Percentiles rank a stretch among this genome's conserved stretches.
phyloP scores from a whole-genome alignment of 2,329 filamentous ascomycete genomes.

The Triangularia verruculosa region DNA sequence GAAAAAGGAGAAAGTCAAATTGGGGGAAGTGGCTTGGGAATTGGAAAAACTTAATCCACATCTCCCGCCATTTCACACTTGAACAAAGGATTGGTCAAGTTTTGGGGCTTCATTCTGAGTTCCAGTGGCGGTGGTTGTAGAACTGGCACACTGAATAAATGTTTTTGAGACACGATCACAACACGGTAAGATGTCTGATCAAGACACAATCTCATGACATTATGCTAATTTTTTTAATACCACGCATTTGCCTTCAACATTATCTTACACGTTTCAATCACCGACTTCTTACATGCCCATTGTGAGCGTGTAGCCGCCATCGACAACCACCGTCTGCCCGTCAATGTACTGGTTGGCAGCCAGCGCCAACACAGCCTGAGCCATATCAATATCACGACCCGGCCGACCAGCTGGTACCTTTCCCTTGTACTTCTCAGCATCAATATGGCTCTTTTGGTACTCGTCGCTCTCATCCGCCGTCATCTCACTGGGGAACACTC shows the following conservation, averaged over 20 bases:
- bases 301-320: constrained; percentile 50
- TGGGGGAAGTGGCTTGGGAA: too few relatives aligned
- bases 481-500: constrained; percentile 71
- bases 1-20: too few relatives aligned
- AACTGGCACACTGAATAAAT: too few relatives aligned
- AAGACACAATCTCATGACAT: background rate
- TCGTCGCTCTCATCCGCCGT: constrained; percentile 50
- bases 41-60: background rate
- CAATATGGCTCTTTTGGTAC: constrained; percentile 57
- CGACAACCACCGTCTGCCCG: constrained; percentile 43
- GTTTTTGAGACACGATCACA: background rate
- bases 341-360: constrained; percentile 43
- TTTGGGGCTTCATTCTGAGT: too few relatives aligned
- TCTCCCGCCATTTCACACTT: too few relatives aligned
- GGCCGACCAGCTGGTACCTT: constrained; percentile 50
- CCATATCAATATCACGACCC: constrained; percentile 59
- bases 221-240: background rate
- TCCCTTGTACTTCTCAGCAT: constrained; percentile 53
- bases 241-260: background rate
- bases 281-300: constrained; percentile 31
- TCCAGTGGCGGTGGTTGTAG: too few relatives aligned
- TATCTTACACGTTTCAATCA: background rate
- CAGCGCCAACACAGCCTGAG: constrained; percentile 52
- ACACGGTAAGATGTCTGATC: too few relatives aligned
- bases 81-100: too few relatives aligned